Evolutionary conservation across 2,329 filamentous ascomycete species (phyloP).

Genomic region (Trichophyton mentagrophytes): DNA sequence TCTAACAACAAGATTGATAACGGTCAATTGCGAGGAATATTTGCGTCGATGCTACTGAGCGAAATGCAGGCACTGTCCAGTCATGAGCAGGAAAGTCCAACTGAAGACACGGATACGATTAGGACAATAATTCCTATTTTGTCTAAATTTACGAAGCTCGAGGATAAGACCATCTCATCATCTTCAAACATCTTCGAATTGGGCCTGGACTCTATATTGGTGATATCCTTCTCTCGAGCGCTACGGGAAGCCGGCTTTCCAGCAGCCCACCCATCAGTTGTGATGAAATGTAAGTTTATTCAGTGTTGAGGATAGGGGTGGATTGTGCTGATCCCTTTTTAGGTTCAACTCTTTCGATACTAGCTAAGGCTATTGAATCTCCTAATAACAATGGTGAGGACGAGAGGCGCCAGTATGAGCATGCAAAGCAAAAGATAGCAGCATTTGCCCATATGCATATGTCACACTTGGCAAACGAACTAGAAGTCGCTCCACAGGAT

Average conservation of each 20-base stretch:
- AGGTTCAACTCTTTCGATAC: conserved; percentile 29
- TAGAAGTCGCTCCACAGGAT: conserved; percentile 40
- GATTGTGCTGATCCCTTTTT: conserved; percentile 3
- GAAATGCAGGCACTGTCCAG: conserved; percentile 47
- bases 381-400: conserved; percentile 6
- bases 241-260: conserved; percentile 52
- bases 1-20: conserved; percentile 81
- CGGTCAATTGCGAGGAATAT: conserved; percentile 55
- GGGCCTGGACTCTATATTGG: conserved; percentile 78
- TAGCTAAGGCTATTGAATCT: conserved; percentile 21
- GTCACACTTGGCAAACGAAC: conserved; percentile 37
- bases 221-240: conserved; percentile 53
- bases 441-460: conserved; percentile 53
- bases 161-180: conserved; percentile 34
- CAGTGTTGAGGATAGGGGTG: conserved; percentile 36
- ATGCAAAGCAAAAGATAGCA: conserved; percentile 48
- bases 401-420: conserved; percentile 24
- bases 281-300: conserved; percentile 47
- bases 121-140: conserved; percentile 43
- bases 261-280: conserved; percentile 48
- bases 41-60: conserved; percentile 46
- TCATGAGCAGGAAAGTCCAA: conserved; percentile 17
- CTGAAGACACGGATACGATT: conserved; percentile 28
- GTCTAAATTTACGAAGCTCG: conserved; percentile 39
- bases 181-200: conserved; percentile 67